Conservation (phyloP, 495 filamentous ascomycete genomes). For the Neurospora sp. region DNA sequence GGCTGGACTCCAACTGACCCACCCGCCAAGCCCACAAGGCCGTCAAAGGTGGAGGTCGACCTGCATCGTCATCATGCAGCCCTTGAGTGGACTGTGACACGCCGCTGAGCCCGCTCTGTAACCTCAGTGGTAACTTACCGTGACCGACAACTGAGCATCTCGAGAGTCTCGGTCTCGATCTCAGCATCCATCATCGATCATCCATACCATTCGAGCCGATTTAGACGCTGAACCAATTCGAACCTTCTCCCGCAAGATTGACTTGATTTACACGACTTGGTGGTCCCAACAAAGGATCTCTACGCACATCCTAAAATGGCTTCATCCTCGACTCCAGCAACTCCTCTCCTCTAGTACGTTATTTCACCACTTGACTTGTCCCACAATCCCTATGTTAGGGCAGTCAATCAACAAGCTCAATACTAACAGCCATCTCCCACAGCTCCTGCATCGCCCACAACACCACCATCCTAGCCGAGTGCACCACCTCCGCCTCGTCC, state of each 20-base stretch:
- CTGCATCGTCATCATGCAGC: slow-evolving; percentile 14
- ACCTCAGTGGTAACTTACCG: neutral
- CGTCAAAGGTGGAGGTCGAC: neutral
- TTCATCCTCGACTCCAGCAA: slow-evolving; percentile 66
- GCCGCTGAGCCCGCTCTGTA: neutral
- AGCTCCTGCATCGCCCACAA: slow-evolving; percentile 88
- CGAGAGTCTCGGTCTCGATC: neutral
- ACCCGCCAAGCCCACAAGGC: neutral
- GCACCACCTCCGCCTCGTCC: slow-evolving; percentile 68
- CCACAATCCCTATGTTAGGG: neutral
- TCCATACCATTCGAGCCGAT: neutral
- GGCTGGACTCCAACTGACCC: neutral
- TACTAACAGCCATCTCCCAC: slow-evolving; percentile 14
- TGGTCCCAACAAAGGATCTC: neutral
- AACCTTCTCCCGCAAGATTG: neutral
- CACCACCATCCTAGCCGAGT: slow-evolving; percentile 84
- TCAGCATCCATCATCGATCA: neutral
- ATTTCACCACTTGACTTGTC: slow-evolving; percentile 1
- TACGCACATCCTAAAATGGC: slow-evolving; percentile 43
- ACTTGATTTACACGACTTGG: neutral
- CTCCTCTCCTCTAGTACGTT: slow-evolving; percentile 70
- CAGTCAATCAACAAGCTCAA: neutral
- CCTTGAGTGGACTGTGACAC: neutral
- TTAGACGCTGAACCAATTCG: neutral
- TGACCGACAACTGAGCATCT: neutral